A percentile compares a stretch with the other conserved stretches of the same genome.
phyloP scores from a whole-genome alignment of 352 stramenopile genomes.

The Globisporangium alternatum region DNA sequence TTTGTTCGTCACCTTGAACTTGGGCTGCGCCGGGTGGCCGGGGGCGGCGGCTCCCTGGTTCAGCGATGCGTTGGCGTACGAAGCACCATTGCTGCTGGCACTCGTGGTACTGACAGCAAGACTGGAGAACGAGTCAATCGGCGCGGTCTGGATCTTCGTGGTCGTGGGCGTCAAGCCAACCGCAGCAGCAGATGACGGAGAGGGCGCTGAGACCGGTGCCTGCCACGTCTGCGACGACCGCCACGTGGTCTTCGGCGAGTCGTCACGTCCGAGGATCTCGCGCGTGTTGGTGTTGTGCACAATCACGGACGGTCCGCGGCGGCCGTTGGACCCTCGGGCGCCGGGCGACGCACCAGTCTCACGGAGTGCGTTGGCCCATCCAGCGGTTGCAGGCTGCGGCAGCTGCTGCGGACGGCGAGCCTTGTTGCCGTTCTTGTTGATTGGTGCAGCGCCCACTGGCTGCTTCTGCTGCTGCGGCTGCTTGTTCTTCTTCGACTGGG shows the following conservation, averaged over 20 bases:
- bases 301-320: constrained; percentile 38
- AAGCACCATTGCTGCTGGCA: constrained; percentile 17
- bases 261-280: constrained; percentile 37
- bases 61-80: constrained; percentile 36
- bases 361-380: constrained; percentile 71
- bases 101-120: constrained; percentile 29
- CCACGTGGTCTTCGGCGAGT: constrained; percentile 38
- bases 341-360: constrained; percentile 47
- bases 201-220: constrained; percentile 21
- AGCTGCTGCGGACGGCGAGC: constrained; percentile 24
- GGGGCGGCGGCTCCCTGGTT: constrained; percentile 26
- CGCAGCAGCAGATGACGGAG: constrained; percentile 18
- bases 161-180: constrained; percentile 31
- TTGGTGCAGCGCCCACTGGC: constrained; percentile 11
- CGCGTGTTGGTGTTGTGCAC: constrained; percentile 61
- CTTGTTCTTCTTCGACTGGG: constrained; percentile 43
- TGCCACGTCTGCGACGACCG: constrained; percentile 57
- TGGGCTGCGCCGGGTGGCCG: constrained; percentile 14
- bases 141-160: constrained; percentile 66
- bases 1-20: constrained; percentile 33
- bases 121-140: constrained; percentile 45
- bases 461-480: constrained; percentile 31
- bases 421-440: constrained; percentile 16
- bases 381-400: constrained; percentile 35
- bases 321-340: constrained; percentile 18